A percentile compares a stretch with the other conserved stretches of the same genome.
Conservation (phyloP, 805 yeast genomes). For the Teunomyces atbi region DNA sequence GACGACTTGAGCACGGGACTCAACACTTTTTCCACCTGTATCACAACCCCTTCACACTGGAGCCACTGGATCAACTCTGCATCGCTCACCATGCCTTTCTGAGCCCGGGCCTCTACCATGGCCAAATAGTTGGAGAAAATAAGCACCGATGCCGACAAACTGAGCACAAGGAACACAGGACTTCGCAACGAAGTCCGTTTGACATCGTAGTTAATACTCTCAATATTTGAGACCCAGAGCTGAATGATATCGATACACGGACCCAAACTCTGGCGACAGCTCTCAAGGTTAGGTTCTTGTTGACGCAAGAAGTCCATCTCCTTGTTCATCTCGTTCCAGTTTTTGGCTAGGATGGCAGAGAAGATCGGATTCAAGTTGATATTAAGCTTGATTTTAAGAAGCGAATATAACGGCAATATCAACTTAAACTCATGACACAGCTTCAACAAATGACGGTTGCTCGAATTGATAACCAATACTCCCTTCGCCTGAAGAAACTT, state of each 20-base stretch:
- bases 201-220: slow-evolving; percentile 52
- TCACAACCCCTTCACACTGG: slow-evolving; percentile 56
- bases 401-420: slow-evolving; percentile 62
- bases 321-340: slow-evolving; percentile 66
- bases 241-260: slow-evolving; percentile 54
- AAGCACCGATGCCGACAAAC: slow-evolving; percentile 62
- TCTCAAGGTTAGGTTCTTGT: slow-evolving; percentile 62
- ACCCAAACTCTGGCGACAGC: slow-evolving; percentile 8
- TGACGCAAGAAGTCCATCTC: slow-evolving; percentile 48
- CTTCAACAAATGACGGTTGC: slow-evolving; percentile 47
- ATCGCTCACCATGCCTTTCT: slow-evolving; percentile 15
- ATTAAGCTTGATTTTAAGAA: slow-evolving; percentile 67
- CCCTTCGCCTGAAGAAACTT: slow-evolving; percentile 65
- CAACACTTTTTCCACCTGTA: slow-evolving; percentile 58
- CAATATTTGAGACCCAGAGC: slow-evolving; percentile 72
- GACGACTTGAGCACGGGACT: slow-evolving; percentile 51
- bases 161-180: slow-evolving; percentile 72
- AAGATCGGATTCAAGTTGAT: slow-evolving; percentile 61
- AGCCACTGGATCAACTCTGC: slow-evolving; percentile 46
- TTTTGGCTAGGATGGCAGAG: slow-evolving; percentile 58
- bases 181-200: slow-evolving; percentile 68
- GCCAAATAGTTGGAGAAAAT: slow-evolving; percentile 62
- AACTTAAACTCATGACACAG: slow-evolving; percentile 58
- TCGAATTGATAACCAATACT: slow-evolving; percentile 50
- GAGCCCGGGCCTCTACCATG: slow-evolving; percentile 43